Base-by-base conservation (phyloP, 192 early-diverging fungal genomes). In the Linnemannia elongata region DNA sequence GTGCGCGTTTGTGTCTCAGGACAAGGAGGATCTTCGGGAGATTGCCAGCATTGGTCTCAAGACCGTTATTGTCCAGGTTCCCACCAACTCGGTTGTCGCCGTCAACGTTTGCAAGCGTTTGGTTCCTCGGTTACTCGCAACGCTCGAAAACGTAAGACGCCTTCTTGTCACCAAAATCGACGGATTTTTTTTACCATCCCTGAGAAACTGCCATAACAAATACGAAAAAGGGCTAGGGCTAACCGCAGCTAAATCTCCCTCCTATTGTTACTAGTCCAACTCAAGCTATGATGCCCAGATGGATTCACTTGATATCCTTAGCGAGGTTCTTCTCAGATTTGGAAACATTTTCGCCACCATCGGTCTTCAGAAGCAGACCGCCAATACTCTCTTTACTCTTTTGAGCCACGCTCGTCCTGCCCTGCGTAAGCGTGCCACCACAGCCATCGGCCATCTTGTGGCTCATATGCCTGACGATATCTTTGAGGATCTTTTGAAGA, bases 41-140 rank as follows among this genome's bases (percentile, higher is more conserved):
- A 96, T 97, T 89, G 95, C 96, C 24, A 94, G 94, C 68, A 96
- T 97, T 72, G 95, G 95, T 76, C 90, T 93, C 57, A 97, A 97
- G 87, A 95, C 96, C 7, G 93, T 97, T 18, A 90, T 97, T 66
- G 79, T 91, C 7, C 95, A 97, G 83, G 88, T 97, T 0, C 93
- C 95, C 39, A 63, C 89, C 36, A 88, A 90, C 77, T 88, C 90
- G 17, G 72, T 80, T 1, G 85, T 88, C 38, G 90, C 94, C 36
- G 79, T 81, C 33, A 92, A 88, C 69, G 89, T 96, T 1, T 89
- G 94, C 69, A 88, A 90, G 75, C 85, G 90, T n/a, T 82, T 97
- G 20, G 90, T 95, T 36, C 96, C 97, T 3, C 92, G 93, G 73
- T 79, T 97, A 18, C 78, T 97, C 45, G 30, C 86, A 17, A 90